Evolutionary conservation across 2,329 filamentous ascomycete genomes (phyloP), one percentile per base, ranked within the genome.

Genomic region (Penicillium italicum): DNA sequence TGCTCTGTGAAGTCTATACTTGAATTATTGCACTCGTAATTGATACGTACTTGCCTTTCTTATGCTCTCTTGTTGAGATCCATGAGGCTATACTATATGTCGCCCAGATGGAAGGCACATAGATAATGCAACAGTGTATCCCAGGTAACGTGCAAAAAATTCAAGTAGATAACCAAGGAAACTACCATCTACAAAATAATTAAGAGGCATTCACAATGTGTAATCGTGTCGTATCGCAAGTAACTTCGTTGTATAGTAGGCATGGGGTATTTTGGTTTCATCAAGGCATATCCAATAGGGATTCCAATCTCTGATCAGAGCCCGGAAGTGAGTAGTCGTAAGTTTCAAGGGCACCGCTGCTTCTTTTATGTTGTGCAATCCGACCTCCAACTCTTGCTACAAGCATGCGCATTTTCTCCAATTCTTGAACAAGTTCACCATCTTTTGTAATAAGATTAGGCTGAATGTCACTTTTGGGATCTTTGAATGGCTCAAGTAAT

Each of bases 401-500:
- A 44, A 79, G 66, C 66, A 77, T 77, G 50, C 76, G 71, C 70
- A 78, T 80, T 64, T 76, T 78, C 46, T 76, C 75, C 55, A 84
- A 56, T 63, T 83, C 80, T 16, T 73, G 69, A 12, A 72, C 72
- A 48, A 84, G 68, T 54, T 79, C 77, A 11, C 78, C 77, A 62
- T 83, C 79, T 48, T 74, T 73, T 33, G 78, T 80, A 31, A 81
- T 75, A 24, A 84, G 69, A 59, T 83, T 83, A 2, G 80, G 80
- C 60, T 84, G 81, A 38, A 84, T 76, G 48, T 76, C 79, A 37
- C 74, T 68, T 56, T 76, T 75, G 0, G 81, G 78, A 26, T 79
- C 69, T 30, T 74, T 66, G 51, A 82, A 81, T 1, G 80, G 80
- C 54, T 77, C 74, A 5, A 84, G 67, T 30, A 82, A 67, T 20